Evolutionary conservation across 2,329 filamentous ascomycete species (phyloP).

Genomic region (Raffaelea ambrosiae): DNA sequence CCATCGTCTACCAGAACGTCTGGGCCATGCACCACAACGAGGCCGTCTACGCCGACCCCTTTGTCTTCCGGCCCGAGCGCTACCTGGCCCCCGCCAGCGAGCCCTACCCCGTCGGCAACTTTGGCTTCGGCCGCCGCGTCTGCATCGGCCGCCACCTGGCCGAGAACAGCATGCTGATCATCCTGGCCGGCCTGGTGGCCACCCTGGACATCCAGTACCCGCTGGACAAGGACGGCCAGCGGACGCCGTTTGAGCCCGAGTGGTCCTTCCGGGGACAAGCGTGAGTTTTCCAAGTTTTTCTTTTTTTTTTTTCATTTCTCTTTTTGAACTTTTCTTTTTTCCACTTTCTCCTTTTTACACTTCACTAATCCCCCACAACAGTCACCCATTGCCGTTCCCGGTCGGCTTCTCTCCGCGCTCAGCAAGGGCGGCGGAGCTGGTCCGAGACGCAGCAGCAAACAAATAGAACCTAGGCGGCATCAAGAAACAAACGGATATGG

Average conservation of each 20-base stretch:
- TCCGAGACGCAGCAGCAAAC: too few species aligned
- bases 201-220: constrained; percentile 24
- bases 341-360: neutral
- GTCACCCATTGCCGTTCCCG: too few species aligned
- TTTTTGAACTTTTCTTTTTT: neutral
- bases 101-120: constrained; percentile 34
- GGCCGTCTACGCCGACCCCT: constrained; percentile 28
- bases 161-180: constrained; percentile 36
- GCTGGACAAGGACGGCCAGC: constrained; percentile 19
- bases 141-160: constrained; percentile 50
- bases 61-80: constrained; percentile 31
- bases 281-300: neutral
- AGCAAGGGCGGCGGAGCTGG: too few species aligned
- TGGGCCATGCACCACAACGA: constrained; percentile 38
- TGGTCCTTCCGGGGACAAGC: neutral
- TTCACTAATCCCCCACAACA: neutral
- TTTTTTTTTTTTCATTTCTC: neutral
- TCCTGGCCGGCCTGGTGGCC: constrained; percentile 38
- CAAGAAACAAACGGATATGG: too few species aligned
- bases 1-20: constrained; percentile 30
- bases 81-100: constrained; percentile 35
- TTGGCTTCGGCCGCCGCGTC: constrained; percentile 46
- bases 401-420: too few species aligned
- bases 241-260: constrained; percentile 27
- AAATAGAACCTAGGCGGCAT: too few species aligned